Conservation (phyloP, 2,329 filamentous ascomycete genomes). For the Claviceps digitariae region DNA sequence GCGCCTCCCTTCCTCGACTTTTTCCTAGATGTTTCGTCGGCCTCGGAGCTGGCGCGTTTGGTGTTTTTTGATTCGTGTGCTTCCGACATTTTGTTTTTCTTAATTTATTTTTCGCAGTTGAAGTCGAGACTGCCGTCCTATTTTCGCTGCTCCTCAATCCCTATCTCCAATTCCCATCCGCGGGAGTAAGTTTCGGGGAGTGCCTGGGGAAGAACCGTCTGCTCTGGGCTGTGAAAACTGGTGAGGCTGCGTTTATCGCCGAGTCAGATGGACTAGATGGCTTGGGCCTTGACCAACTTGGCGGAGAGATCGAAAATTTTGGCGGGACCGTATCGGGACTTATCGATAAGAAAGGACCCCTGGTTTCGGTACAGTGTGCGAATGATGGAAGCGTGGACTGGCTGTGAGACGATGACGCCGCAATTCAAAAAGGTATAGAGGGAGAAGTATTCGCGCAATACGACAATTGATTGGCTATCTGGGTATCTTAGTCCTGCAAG, state of each 20-base stretch:
- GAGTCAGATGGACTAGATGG: not conserved
- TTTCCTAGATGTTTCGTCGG: constrained; percentile 27
- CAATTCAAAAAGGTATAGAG: not conserved
- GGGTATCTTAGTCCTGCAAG: not conserved
- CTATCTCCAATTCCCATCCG: not conserved
- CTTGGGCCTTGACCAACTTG: not conserved
- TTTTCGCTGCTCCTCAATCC: not conserved
- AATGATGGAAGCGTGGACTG: not conserved
- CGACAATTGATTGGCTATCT: not conserved
- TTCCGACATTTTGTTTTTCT: constrained; percentile 24
- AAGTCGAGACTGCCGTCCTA: not conserved
- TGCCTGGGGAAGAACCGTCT: not conserved
- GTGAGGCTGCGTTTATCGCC: not conserved
- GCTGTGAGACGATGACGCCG: not conserved
- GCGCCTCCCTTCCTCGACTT: constrained; percentile 28
- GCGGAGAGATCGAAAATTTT: constrained; percentile 10
- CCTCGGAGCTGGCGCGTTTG: constrained; percentile 32
- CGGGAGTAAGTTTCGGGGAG: constrained; percentile 3
- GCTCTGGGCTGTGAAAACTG: not conserved
- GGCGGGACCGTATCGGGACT: constrained; percentile 9
- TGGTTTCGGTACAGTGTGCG: constrained; percentile 5
- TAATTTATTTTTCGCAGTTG: not conserved
- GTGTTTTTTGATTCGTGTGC: constrained; percentile 17
- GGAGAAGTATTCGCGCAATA: no score
- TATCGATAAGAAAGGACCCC: constrained; percentile 19